A percentile compares a stretch with the other conserved stretches of the same genome.
These are phyloP conservation scores for Zygosaccharomyces rouxii DNA, from an alignment of 805 yeast genomes.

Conservation along the genomic window DNA sequence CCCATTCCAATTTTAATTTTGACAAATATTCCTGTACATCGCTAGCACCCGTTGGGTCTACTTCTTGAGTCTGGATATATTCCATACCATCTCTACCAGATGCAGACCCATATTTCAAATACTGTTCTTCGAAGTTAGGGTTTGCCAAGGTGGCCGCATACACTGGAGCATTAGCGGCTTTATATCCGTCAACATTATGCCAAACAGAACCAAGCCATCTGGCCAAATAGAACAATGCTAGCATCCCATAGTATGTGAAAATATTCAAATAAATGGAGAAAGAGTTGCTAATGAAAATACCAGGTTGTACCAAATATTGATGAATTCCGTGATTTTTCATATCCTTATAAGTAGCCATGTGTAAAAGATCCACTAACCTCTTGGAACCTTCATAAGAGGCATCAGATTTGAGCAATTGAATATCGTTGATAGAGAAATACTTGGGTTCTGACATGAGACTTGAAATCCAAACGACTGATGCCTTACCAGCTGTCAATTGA, in stretches of 20 bases:
- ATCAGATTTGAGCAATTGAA: conserved; percentile 59
- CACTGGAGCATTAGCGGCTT: conserved; percentile 84
- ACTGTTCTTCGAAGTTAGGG: conserved; percentile 43
- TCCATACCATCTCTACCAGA: conserved; percentile 61
- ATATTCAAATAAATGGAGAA: conserved; percentile 71
- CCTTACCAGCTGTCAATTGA: conserved; percentile 50
- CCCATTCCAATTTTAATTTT: conserved; percentile 62
- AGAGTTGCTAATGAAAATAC: conserved; percentile 82
- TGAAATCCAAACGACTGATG: conserved; percentile 78
- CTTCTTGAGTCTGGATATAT: conserved; percentile 49
- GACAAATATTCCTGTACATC: conserved; percentile 67
- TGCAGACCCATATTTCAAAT: conserved; percentile 69
- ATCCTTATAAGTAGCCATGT: conserved; percentile 58
- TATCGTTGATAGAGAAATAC: conserved; percentile 66
- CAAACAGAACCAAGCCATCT: conserved; percentile 78
- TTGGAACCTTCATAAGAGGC: conserved; percentile 91
- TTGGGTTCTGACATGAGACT: conserved; percentile 77
- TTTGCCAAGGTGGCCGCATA: conserved; percentile 56
- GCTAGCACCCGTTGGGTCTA: conserved; percentile 60
- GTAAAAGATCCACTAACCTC: conserved; percentile 77
- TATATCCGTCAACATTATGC: conserved; percentile 85
- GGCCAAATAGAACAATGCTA: conserved; percentile 75
- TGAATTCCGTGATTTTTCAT: conserved; percentile 51
- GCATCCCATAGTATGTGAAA: conserved; percentile 82
- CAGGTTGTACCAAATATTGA: conserved; percentile 87